These are phyloP conservation scores for Podaxis carcinomalis DNA, from an alignment of 768 basidiomycete genomes.

Conservation along the genomic window DNA sequence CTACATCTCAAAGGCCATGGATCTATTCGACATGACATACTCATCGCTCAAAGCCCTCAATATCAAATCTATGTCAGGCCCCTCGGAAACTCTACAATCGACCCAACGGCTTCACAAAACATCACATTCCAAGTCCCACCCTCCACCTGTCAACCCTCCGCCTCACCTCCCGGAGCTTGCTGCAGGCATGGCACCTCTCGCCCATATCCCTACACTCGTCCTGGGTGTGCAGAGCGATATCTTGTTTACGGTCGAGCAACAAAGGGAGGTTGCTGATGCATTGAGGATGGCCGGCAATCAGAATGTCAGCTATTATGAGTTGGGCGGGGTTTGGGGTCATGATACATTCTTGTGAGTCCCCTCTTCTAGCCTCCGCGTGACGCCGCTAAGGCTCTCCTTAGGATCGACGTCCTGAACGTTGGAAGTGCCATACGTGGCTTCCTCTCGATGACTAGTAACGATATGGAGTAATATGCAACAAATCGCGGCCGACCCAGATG, in stretches of 20 bases:
- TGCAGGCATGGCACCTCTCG: constrained; percentile 70
- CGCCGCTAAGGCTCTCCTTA: constrained; percentile 21
- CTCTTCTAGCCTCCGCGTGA: neutral
- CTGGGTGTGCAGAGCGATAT: constrained; percentile 97
- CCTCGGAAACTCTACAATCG: constrained; percentile 17
- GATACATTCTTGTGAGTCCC: constrained; percentile 87
- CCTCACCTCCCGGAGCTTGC: constrained; percentile 76
- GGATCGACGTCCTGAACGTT: constrained; percentile 84
- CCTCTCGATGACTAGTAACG: constrained; percentile 42
- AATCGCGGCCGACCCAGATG: neutral
- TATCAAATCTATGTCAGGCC: constrained; percentile 30
- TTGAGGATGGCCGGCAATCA: constrained; percentile 86
- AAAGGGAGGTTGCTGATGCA: constrained; percentile 91
- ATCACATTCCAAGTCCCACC: constrained; percentile 66
- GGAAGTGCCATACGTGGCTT: constrained; percentile 91
- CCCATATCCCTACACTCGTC: constrained; percentile 75
- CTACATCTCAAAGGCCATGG: constrained; percentile 99
- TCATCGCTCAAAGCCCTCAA: constrained; percentile 69
- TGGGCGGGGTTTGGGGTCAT: constrained; percentile 99
- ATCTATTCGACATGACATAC: constrained; percentile 91
- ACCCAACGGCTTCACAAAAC: constrained; percentile 26
- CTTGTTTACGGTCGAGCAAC: constrained; percentile 95
- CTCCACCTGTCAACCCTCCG: constrained; percentile 67
- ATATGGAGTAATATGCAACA: neutral
- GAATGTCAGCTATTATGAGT: constrained; percentile 91